A percentile compares a stretch with the other conserved stretches of the same genome.
These are phyloP conservation scores for Funneliformis mosseae DNA, from an alignment of 192 early-diverging fungal species.

Conservation along the genomic window DNA sequence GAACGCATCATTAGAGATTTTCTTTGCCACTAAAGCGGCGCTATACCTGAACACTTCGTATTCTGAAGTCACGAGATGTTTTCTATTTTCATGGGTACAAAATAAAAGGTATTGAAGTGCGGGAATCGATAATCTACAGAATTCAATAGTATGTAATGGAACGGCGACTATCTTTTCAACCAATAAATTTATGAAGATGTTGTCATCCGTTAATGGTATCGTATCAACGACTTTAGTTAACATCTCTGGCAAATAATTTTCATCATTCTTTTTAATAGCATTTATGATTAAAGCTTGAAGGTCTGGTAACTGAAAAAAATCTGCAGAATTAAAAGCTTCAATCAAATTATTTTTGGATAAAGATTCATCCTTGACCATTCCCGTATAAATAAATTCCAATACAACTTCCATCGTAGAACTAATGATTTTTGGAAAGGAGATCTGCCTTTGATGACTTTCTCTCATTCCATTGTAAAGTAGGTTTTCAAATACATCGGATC, in stretches of 20 bases:
- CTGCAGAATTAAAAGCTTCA: not conserved
- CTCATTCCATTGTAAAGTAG: slow-evolving; percentile 12
- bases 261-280: not conserved
- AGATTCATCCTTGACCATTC: not conserved
- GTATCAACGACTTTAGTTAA: not conserved
- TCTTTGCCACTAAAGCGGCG: not conserved
- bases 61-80: not conserved
- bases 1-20: not conserved
- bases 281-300: slow-evolving; percentile 12
- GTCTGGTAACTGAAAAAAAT: slow-evolving; percentile 10
- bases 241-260: not conserved
- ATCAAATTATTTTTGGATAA: not conserved
- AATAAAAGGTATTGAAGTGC: not conserved
- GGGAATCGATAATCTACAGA: not conserved
- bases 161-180: not conserved
- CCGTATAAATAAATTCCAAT: not conserved
- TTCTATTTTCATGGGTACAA: not conserved
- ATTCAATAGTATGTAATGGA: not conserved
- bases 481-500: slow-evolving; percentile 19
- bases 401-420: slow-evolving; percentile 15
- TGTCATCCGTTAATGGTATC: not conserved
- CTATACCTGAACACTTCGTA: slow-evolving; percentile 15
- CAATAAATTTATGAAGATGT: not conserved
- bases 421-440: slow-evolving; percentile 18
- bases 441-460: slow-evolving; percentile 8